Base-by-base conservation (phyloP, 2,329 filamentous ascomycete species). In the Penicillium sp. region DNA sequence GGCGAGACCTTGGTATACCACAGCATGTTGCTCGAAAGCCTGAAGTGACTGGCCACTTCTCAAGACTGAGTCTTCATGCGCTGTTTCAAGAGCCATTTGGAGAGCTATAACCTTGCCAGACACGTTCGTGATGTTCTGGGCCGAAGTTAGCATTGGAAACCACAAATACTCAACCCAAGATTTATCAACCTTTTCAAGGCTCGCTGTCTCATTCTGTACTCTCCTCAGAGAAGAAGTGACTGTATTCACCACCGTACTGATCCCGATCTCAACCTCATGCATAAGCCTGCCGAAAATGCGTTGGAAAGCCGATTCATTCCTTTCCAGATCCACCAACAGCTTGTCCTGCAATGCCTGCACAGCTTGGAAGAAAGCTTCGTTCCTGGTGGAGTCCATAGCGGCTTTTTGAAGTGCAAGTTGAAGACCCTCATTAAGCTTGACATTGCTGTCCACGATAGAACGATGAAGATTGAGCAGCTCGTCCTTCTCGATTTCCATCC, bases 401-500 rank as follows among this genome's bases (percentile, higher is more conserved):
- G 74, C 69, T 47, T 69, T 63, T 6, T 58, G 60, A 11, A 78
- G 51, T 9, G 74, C 69, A 49, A 70, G 68, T 9, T 71, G 68
- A 1, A 79, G 66, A 0, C 70, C 73, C 6, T 65, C 54, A 16
- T 69, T 71, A 11, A 79, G 62, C 33, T 73, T 74, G 1, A 68
- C 60, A 9, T 71, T 74, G 31, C 72, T 72, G 29, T 76, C 66
- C 2, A 73, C 58, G 26, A 79, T 70, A 19, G 71, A 69, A n/a
- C 68, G 70, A 58, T 80, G 69, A 2, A 77, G 68, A 22, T 72
- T 65, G 3, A 80, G 63, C 4, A 78, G 62, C 37, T 79, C 74
- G 33, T 78, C 76, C 54, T 83, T 84, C 56, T 88, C 85, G 14
- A 83, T 79, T 52, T 85, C 82, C 43, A 79, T 74, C 37, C 86